Percentiles rank a stretch among this genome's conserved stretches.
These are phyloP conservation scores for Talaromyces sp. DNA, from an alignment of 2,329 filamentous ascomycete genomes.

Conservation along the genomic window DNA sequence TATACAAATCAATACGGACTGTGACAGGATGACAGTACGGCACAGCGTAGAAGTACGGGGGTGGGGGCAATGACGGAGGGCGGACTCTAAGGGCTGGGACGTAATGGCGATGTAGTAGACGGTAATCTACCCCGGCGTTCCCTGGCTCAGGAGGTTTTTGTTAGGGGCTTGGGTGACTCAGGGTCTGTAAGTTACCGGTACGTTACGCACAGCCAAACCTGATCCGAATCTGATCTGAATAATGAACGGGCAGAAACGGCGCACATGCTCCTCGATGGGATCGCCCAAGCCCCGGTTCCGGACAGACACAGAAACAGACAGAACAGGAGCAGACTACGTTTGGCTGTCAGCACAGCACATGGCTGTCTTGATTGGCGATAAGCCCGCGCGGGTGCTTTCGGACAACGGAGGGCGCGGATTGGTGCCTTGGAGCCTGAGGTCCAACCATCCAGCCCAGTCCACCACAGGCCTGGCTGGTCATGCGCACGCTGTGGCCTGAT, in stretches of 20 bases:
- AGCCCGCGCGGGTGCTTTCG: conserved; percentile 16
- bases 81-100: not conserved
- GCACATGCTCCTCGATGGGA: conserved; percentile 9
- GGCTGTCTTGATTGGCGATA: conserved; percentile 17
- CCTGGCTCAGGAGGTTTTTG: not conserved
- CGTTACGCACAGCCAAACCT: not conserved
- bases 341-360: conserved; percentile 8
- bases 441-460: not conserved
- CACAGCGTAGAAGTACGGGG: conserved; percentile 1
- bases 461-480: conserved; percentile 4
- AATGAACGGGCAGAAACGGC: conserved; percentile 2
- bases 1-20: not conserved
- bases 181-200: conserved; percentile 4
- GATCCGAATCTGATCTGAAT: not conserved
- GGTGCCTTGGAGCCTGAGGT: conserved; percentile 11
- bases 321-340: not conserved
- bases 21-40: not conserved
- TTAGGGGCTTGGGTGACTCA: not conserved
- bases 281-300: not conserved
- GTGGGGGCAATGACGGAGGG: conserved; percentile 9
- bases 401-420: not conserved
- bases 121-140: conserved; percentile 3
- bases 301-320: not conserved
- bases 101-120: conserved; percentile 2
- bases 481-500: conserved; percentile 6